These are phyloP conservation scores for Jatropha multifida DNA, from an alignment of 441 rosid species.

Conservation along the genomic window DNA sequence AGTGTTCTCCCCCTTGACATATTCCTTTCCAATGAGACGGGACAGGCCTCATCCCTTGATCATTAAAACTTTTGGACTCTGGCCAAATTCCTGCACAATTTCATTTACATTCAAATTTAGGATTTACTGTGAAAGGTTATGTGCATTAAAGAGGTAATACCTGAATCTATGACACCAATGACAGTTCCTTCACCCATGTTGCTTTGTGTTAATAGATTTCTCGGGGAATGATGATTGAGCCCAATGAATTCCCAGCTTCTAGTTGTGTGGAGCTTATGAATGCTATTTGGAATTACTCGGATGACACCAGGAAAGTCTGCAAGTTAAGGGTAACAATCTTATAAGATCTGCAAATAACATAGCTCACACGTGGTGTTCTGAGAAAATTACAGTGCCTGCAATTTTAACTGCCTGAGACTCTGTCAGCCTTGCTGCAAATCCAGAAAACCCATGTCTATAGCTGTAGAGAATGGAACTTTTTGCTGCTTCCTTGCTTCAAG, in stretches of 20 bases:
- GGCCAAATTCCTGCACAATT: constrained; percentile 36
- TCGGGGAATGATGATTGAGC: constrained; percentile 23
- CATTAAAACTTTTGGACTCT: constrained; percentile 39
- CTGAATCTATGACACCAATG: constrained; percentile 46
- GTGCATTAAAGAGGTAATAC: constrained; percentile 21
- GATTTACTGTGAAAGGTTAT: background rate
- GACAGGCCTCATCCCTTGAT: constrained; percentile 29
- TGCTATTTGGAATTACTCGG: constrained; percentile 38
- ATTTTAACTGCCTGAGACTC: constrained; percentile 44
- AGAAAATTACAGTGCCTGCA: constrained; percentile 33
- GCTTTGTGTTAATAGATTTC: constrained; percentile 28
- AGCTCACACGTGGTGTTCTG: background rate
- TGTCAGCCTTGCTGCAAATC: constrained; percentile 59
- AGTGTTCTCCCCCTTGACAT: constrained; percentile 32
- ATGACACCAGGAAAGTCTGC: constrained; percentile 44
- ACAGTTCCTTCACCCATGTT: constrained; percentile 43
- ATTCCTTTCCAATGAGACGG: constrained; percentile 43
- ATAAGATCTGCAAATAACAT: constrained; percentile 5
- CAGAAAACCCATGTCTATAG: constrained; percentile 63
- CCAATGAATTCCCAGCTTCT: constrained; percentile 50
- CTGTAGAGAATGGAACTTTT: constrained; percentile 53
- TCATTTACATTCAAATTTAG: constrained; percentile 9
- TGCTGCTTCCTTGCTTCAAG: constrained; percentile 51
- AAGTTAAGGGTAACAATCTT: background rate
- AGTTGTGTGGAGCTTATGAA: constrained; percentile 38